Base-by-base conservation (phyloP, 2,329 filamentous ascomycete genomes). In the Spiromastix sp. region DNA sequence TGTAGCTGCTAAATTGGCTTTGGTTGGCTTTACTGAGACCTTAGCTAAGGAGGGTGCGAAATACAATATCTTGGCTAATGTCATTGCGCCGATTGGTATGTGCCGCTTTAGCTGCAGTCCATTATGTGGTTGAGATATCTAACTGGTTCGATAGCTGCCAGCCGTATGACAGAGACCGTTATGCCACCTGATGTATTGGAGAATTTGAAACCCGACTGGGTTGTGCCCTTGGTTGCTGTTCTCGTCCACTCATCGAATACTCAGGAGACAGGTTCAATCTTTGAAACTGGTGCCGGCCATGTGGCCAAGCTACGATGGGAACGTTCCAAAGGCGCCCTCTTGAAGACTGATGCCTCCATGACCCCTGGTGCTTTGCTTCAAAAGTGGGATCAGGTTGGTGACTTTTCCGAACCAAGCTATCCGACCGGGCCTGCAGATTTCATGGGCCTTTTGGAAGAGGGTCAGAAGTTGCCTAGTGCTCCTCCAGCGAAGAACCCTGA, bases 21-120 rank as follows among this genome's bases (percentile, higher is more conserved):
- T 93, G 68, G 86, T 98, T 43, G 91, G 89, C 48, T 96, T 96
- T 69, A 95, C 87, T 25, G 89, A 98, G 72, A 95, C 91, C 3
- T 73, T 98, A 44, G 91, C 91, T 41, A 96, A 96, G 72, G 91
- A 98, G 69, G 91, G 91, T 47, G 70, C 76, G 57, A 96, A 96
- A 67, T 98, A 98, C 70, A 96, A 96, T 72, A 96, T 98, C 49
- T 66, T 94, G 51, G 77, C 72, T 69, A 98, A 98, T 63, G 85
- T 85, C 51, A 93, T 98, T 66, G 86, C 91, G 12, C 91, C 91
- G 35, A 87, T 95, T 54, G 60, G 60, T 63, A 56, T 36, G 59
- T 47, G 13, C 24, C 28, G 5, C 5, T 12, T 27, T 11, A 36
- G 13, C 12, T 38, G 19, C 9, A 16, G 25, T 27, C 27, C 10